Evolutionary conservation across 179 eudicot genomes (phyloP).

Genomic region (Gypsophila paniculata): DNA sequence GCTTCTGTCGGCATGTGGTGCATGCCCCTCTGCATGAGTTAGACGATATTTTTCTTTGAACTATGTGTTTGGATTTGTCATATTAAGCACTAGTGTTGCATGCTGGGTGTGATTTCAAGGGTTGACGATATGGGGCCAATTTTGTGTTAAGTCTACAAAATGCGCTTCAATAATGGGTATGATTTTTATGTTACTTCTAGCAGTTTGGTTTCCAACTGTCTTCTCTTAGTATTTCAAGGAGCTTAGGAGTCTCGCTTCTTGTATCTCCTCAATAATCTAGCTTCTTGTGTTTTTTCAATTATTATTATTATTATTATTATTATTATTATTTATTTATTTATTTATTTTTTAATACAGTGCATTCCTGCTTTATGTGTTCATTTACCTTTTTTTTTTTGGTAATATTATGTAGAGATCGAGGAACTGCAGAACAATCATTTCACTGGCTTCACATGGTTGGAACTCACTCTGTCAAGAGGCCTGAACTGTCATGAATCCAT

Average conservation of each 20-base stretch:
- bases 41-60: too few relatives aligned
- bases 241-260: too few relatives aligned
- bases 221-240: neutral
- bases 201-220: neutral
- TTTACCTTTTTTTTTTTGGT: neutral
- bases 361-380: constrained; percentile 10
- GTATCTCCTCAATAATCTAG: neutral
- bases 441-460: constrained; percentile 49
- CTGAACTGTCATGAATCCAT: constrained; percentile 42
- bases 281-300: constrained; percentile 7
- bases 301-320: too few relatives aligned
- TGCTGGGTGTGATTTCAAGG: neutral
- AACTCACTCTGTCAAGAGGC: constrained; percentile 52
- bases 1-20: too few relatives aligned
- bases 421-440: constrained; percentile 53
- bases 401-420: constrained; percentile 40
- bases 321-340: too few relatives aligned
- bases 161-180: neutral
- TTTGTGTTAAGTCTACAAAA: neutral
- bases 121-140: neutral
- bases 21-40: too few relatives aligned
- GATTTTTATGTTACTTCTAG: neutral
- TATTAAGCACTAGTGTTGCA: neutral
- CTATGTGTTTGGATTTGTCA: too few relatives aligned
- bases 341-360: neutral